Conservation (phyloP, 2,329 filamentous ascomycete species). For the Ophiocordyceps sinensis region DNA sequence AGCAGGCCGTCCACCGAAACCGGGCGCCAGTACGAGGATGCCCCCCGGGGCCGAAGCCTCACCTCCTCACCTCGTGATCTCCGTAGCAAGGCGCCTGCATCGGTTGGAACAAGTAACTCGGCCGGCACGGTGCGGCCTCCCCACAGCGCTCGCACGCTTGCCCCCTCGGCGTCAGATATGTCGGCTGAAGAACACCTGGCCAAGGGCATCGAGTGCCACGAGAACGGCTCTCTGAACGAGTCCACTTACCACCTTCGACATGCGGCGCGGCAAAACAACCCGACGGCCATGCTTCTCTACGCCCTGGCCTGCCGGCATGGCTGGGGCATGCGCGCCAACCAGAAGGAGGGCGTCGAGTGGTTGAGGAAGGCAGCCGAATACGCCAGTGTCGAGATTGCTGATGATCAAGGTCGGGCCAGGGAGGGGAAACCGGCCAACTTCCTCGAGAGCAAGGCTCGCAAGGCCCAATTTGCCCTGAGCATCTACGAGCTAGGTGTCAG, state of each 20-base stretch:
- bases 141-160: slow-evolving; percentile 26
- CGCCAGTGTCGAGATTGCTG: slow-evolving; percentile 67
- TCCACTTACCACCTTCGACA: slow-evolving; percentile 92
- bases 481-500: slow-evolving; percentile 95
- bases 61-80: slow-evolving; percentile 23
- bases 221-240: slow-evolving; percentile 74
- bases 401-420: slow-evolving; percentile 56
- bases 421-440: slow-evolving; percentile 50
- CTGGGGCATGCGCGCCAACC: slow-evolving; percentile 94
- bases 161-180: slow-evolving; percentile 50
- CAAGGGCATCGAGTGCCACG: slow-evolving; percentile 82
- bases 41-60: slow-evolving; percentile 28
- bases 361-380: slow-evolving; percentile 79
- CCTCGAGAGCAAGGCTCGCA: slow-evolving; percentile 63
- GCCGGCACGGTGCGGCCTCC: slow-evolving; percentile 33
- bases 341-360: slow-evolving; percentile 82
- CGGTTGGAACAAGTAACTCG: slow-evolving; percentile 36
- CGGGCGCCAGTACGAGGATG: slow-evolving; percentile 32
- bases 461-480: slow-evolving; percentile 85
- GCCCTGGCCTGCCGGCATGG: slow-evolving; percentile 90
- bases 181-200: slow-evolving; percentile 78
- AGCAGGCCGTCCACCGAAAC: slow-evolving; percentile 30
- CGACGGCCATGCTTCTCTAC: slow-evolving; percentile 92
- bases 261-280: slow-evolving; percentile 71
- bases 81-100: slow-evolving; percentile 30